Evolutionary conservation across 495 filamentous ascomycete genomes (phyloP).

Genomic region (Aspergillus biplanus): DNA sequence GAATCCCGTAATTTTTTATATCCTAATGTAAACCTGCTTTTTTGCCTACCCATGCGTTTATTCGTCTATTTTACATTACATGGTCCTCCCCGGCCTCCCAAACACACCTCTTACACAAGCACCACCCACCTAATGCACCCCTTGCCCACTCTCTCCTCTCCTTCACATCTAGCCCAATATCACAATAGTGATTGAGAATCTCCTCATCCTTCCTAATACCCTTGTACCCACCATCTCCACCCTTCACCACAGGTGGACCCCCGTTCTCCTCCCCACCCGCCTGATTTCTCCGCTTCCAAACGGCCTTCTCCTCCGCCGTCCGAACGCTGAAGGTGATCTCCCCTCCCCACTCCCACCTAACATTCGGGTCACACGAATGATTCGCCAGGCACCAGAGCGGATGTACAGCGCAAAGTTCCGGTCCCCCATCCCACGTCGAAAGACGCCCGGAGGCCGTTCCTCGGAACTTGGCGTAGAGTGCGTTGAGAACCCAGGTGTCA

Average conservation of each 20-base stretch:
- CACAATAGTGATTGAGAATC: conserved; percentile 92
- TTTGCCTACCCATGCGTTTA: too few relatives aligned
- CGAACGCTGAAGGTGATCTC: conserved; percentile 70
- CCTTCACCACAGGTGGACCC: conserved; percentile 5
- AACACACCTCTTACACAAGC: conserved; percentile 78
- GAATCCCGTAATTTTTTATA: too few relatives aligned
- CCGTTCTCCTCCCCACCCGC: conserved; percentile 20
- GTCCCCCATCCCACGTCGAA: conserved; percentile 69
- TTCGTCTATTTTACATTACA: too few relatives aligned
- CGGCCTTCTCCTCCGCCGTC: conserved; percentile 44
- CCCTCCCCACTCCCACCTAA: conserved; percentile 91
- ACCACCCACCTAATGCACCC: conserved; percentile 82
- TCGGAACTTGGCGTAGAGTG: conserved; percentile 89
- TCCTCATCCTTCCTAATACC: conserved; percentile 80
- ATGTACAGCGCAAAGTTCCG: conserved; percentile 80
- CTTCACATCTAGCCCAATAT: conserved; percentile 74
- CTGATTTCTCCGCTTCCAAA: conserved; percentile 37
- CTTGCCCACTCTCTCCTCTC: conserved; percentile 86
- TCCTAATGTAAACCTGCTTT: too few relatives aligned
- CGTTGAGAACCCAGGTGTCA: conserved; percentile 94
- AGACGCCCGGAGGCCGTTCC: conserved; percentile 87
- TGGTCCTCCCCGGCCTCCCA: conserved; percentile 51
- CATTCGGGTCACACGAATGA: conserved; percentile 92
- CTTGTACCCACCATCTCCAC: conserved; percentile 26
- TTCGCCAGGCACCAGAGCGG: conserved; percentile 82